Evolutionary conservation across 768 basidiomycete genomes (phyloP).

Genomic region (Sporobolomyces phaffii): DNA sequence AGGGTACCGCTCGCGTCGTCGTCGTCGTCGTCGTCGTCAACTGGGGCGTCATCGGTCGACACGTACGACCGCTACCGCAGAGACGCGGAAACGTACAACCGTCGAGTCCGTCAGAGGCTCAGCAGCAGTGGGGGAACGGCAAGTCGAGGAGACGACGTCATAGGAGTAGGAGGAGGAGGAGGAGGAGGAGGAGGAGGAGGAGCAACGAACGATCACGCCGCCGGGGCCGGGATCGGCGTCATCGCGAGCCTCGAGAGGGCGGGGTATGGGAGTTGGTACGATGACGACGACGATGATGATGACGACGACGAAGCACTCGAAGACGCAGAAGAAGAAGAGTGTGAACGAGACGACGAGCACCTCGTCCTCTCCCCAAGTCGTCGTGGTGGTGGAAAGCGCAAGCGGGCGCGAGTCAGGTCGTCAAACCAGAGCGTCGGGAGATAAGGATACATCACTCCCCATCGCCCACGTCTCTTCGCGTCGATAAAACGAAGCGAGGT

Average conservation of each 20-base stretch:
- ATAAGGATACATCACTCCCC: too few relatives aligned
- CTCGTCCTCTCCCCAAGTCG: too few relatives aligned
- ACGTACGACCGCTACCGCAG: slow-evolving; percentile 17
- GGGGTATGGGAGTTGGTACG: slow-evolving; percentile 18
- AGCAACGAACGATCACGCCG: background rate
- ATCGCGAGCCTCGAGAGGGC: slow-evolving; percentile 6
- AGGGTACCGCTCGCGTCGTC: background rate
- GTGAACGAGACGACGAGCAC: too few relatives aligned
- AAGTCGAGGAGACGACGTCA: too few relatives aligned
- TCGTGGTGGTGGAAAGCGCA: too few relatives aligned
- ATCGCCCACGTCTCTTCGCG: too few relatives aligned
- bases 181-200: background rate
- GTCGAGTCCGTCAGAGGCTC: background rate
- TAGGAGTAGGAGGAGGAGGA: background rate
- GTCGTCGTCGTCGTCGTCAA: background rate
- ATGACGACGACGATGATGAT: background rate
- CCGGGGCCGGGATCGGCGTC: background rate
- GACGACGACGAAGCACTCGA: background rate
- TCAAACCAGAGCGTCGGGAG: background rate
- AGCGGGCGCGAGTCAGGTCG: background rate
- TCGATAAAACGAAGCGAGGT: too few relatives aligned
- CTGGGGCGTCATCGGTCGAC: background rate
- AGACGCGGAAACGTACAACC: background rate
- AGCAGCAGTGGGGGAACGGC: background rate
- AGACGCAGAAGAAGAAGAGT: background rate